These are phyloP conservation scores for Clitoria ternatea DNA, from an alignment of 306 rosid genomes.

Conservation along the genomic window DNA sequence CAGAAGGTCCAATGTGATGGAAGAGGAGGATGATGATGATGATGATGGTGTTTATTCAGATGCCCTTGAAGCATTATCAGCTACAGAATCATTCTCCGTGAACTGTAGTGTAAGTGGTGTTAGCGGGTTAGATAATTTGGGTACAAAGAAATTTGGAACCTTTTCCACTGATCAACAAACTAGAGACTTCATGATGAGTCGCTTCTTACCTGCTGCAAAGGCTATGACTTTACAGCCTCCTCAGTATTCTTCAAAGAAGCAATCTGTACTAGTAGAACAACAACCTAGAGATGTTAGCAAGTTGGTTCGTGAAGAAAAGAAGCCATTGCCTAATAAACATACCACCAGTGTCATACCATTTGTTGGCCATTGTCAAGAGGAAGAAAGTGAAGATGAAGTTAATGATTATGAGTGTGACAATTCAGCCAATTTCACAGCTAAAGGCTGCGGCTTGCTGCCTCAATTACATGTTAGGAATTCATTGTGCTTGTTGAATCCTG, in stretches of 20 bases:
- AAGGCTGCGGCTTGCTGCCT: conserved; percentile 79
- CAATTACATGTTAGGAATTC: conserved; percentile 64
- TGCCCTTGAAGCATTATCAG: conserved; percentile 59
- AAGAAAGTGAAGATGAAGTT: conserved; percentile 57
- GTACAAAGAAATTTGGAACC: conserved; percentile 43
- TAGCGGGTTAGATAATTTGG: conserved; percentile 50
- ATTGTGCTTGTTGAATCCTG: conserved; percentile 55
- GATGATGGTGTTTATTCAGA: conserved; percentile 59
- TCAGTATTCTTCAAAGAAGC: conserved; percentile 63
- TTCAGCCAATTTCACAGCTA: conserved; percentile 43
- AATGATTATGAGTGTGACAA: conserved; percentile 30
- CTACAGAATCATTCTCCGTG: conserved; percentile 58
- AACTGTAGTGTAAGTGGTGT: conserved; percentile 69
- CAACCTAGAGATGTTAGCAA: conserved; percentile 52
- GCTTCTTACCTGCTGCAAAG: conserved; percentile 95
- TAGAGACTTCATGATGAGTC: conserved; percentile 85
- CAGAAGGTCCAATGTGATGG: conserved; percentile 31
- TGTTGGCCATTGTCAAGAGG: conserved; percentile 36
- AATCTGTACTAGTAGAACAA: conserved; percentile 47
- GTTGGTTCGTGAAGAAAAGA: conserved; percentile 43
- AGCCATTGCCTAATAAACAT: conserved; percentile 27
- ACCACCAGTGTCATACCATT: conserved; percentile 42
- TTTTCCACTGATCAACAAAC: conserved; percentile 64
- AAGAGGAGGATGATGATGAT: conserved; percentile 8
- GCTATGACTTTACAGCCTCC: conserved; percentile 80